Conservation (phyloP, 441 rosid species). For the Breynia disticha region DNA sequence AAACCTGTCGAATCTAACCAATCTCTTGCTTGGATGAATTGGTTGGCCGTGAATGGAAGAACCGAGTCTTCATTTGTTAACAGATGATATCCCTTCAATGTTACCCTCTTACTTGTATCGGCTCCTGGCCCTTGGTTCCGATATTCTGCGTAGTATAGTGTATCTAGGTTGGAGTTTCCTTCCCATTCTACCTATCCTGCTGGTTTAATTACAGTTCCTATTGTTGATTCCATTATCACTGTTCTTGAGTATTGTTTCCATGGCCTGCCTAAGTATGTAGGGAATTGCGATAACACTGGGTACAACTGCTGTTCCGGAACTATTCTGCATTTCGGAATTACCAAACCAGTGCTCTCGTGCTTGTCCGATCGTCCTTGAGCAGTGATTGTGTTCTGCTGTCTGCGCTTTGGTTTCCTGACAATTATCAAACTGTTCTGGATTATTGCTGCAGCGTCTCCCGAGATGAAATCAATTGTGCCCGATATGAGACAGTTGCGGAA, state of each 20-base stretch:
- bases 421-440: constrained; percentile 50
- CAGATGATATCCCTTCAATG: constrained; percentile 39
- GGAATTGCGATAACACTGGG: constrained; percentile 24
- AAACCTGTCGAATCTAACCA: constrained; percentile 23
- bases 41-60: constrained; percentile 21
- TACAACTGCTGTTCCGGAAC: constrained; percentile 31
- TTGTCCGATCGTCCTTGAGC: constrained; percentile 37
- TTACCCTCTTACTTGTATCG: constrained; percentile 30
- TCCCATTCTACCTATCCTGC: constrained; percentile 50
- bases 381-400: constrained; percentile 37
- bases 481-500: constrained; percentile 45
- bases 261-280: constrained; percentile 37
- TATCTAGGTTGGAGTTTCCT: constrained; percentile 32
- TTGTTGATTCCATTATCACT: constrained; percentile 39
- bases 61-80: constrained; percentile 22
- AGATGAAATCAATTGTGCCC: constrained; percentile 57
- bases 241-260: constrained; percentile 40
- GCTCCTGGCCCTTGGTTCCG: constrained; percentile 44
- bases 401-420: constrained; percentile 37
- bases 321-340: constrained; percentile 43
- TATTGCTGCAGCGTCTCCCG: constrained; percentile 36
- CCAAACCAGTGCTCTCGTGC: constrained; percentile 22
- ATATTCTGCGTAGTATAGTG: constrained; percentile 40
- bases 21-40: constrained; percentile 23
- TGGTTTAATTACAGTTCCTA: constrained; percentile 34